Conservation (phyloP, 768 basidiomycete genomes). For the Infundibulicybe gibba region DNA sequence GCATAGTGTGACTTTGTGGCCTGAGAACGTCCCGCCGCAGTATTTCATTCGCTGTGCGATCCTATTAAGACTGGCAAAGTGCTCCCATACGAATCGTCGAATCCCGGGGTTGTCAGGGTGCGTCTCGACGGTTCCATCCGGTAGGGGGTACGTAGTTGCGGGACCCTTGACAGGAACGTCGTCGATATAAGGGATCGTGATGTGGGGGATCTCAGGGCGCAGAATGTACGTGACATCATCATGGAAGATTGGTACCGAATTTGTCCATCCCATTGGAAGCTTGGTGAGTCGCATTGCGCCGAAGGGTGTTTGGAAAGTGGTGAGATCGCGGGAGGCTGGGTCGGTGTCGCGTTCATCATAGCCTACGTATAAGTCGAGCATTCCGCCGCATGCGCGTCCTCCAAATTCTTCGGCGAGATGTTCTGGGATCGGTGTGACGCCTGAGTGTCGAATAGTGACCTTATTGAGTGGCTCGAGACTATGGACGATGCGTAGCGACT, state of each 20-base stretch:
- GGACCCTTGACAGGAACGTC: constrained; percentile 32
- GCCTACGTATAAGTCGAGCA: constrained; percentile 30
- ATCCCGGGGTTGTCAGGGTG: constrained; percentile 33
- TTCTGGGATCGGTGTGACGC: constrained; percentile 26
- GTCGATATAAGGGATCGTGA: constrained; percentile 33
- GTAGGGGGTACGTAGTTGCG: constrained; percentile 18
- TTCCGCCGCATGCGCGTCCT: constrained; percentile 17
- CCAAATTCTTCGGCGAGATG: constrained; percentile 26
- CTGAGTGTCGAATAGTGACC: constrained; percentile 33
- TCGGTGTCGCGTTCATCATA: constrained; percentile 27
- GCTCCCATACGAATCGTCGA: constrained; percentile 34
- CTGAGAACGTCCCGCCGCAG: constrained; percentile 30
- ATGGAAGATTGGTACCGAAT: constrained; percentile 31
- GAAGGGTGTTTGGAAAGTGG: constrained; percentile 34
- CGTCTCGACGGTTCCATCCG: constrained; percentile 25
- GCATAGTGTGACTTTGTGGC: constrained; percentile 28
- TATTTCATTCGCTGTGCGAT: constrained; percentile 33
- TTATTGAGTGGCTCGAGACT: constrained; percentile 33
- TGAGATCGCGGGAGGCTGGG: constrained; percentile 22
- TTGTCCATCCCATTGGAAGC: constrained; percentile 21
- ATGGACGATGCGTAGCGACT: constrained; percentile 30
- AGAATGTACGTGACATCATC: constrained; percentile 33
- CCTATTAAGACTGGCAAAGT: constrained; percentile 27
- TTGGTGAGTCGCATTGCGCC: constrained; percentile 25
- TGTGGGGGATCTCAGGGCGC: constrained; percentile 32